Conservation (phyloP, 768 basidiomycete species). For the Amylocystis lapponica region DNA sequence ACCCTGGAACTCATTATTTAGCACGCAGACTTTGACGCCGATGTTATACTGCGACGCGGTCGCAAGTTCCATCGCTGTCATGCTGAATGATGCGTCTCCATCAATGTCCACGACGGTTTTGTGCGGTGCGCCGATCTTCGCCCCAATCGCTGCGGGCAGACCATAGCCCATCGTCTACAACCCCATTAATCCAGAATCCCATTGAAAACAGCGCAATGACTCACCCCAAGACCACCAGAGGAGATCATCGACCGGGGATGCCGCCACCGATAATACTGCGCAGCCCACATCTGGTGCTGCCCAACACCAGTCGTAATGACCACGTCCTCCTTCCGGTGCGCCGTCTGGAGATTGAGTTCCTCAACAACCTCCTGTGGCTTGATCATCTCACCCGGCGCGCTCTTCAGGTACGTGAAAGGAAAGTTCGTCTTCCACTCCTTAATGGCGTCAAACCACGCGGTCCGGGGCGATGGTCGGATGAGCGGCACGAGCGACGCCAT, state of each 20-base stretch:
- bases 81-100: slow-evolving; percentile 96
- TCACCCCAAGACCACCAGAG: slow-evolving; percentile 89
- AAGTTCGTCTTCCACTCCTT: slow-evolving; percentile 79
- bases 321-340: slow-evolving; percentile 77
- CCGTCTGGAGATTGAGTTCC: slow-evolving; percentile 81
- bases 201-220: slow-evolving; percentile 26
- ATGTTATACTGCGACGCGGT: slow-evolving; percentile 90
- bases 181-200: background rate
- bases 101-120: slow-evolving; percentile 96
- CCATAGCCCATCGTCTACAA: slow-evolving; percentile 96
- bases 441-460: slow-evolving; percentile 81
- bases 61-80: slow-evolving; percentile 99
- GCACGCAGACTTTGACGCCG: slow-evolving; percentile 88
- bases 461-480: slow-evolving; percentile 58
- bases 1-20: slow-evolving; percentile 98
- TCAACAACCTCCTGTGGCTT: slow-evolving; percentile 98
- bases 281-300: slow-evolving; percentile 99
- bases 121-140: slow-evolving; percentile 91
- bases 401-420: slow-evolving; percentile 84
- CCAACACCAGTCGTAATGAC: slow-evolving; percentile 93
- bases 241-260: slow-evolving; percentile 85
- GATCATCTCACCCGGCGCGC: slow-evolving; percentile 55
- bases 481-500: slow-evolving; percentile 77
- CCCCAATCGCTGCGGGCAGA: slow-evolving; percentile 89
- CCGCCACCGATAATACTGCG: slow-evolving; percentile 89